These are phyloP conservation scores for Oldenlandia corymbosa DNA, from an alignment of 257 asterid genomes.

Conservation along the genomic window DNA sequence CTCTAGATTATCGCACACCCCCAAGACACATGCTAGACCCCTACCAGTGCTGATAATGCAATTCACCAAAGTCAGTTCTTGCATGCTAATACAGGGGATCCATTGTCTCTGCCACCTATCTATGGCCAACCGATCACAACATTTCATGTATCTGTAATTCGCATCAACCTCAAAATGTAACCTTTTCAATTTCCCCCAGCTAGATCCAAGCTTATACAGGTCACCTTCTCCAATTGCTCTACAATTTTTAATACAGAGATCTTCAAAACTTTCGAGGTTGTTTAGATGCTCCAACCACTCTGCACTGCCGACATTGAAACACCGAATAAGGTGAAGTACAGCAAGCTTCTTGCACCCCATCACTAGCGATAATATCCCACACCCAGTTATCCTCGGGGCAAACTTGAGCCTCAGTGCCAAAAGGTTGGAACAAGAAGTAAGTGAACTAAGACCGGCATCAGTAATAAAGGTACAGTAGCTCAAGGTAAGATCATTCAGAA, in stretches of 20 bases:
- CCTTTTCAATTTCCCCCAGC: constrained; percentile 52
- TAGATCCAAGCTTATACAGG: constrained; percentile 55
- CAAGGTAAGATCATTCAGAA: constrained; percentile 50
- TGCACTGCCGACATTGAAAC: constrained; percentile 52
- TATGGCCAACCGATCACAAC: constrained; percentile 50
- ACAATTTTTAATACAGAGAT: constrained; percentile 72
- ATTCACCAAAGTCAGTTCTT: constrained; percentile 66
- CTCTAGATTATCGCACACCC: constrained; percentile 62
- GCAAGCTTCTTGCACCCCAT: constrained; percentile 60
- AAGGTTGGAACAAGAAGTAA: constrained; percentile 61
- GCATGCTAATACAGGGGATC: constrained; percentile 61
- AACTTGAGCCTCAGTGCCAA: constrained; percentile 56
- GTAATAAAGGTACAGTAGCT: constrained; percentile 76
- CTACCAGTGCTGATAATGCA: constrained; percentile 72
- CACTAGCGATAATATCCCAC: constrained; percentile 67
- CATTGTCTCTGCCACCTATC: constrained; percentile 64
- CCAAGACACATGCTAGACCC: constrained; percentile 80
- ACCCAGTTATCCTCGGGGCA: constrained; percentile 71
- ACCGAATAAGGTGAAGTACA: constrained; percentile 55
- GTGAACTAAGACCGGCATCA: constrained; percentile 58
- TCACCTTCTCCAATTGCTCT: constrained; percentile 83
- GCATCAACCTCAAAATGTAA: constrained; percentile 82
- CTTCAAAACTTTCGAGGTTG: constrained; percentile 59
- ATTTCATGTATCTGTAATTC: constrained; percentile 67
- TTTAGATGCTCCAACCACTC: constrained; percentile 90